phyloP scores from a whole-genome alignment of 257 asterid species.

The Solanum clarkiae region DNA sequence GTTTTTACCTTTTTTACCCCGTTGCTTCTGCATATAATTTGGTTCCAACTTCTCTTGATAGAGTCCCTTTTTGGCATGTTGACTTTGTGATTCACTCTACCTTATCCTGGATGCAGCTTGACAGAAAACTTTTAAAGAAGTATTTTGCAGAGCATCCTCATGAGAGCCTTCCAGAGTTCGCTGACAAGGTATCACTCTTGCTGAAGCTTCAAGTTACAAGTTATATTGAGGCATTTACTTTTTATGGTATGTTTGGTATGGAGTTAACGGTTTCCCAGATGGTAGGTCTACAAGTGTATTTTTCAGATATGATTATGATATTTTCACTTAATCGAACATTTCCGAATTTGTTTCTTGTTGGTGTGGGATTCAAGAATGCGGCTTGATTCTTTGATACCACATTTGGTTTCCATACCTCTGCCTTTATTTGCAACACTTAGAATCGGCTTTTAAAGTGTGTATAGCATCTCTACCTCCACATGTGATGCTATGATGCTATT shows the following conservation, averaged over 20 bases:
- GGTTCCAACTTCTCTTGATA: background rate
- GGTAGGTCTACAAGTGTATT: background rate
- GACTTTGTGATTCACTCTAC: conserved; percentile 1
- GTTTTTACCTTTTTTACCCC: conserved; percentile 28
- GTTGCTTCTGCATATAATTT: background rate
- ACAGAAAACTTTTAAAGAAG: conserved; percentile 62
- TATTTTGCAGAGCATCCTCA: conserved; percentile 64
- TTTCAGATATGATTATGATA: background rate
- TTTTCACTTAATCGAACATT: background rate
- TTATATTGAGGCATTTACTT: background rate
- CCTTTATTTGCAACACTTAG: background rate
- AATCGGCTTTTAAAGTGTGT: background rate
- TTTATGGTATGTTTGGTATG: background rate
- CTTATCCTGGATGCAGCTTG: conserved; percentile 54
- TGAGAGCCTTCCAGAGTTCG: conserved; percentile 78
- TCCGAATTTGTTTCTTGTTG: background rate
- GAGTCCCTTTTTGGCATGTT: background rate
- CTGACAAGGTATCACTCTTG: conserved; percentile 58
- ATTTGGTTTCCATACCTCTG: background rate
- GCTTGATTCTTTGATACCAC: background rate
- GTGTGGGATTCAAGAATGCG: background rate
- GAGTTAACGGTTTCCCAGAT: background rate
- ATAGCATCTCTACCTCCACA: background rate
- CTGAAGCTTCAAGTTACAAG: background rate
- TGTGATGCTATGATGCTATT: background rate